A percentile compares a stretch with the other conserved stretches of the same genome.
These are phyloP conservation scores for Geotrichum australiense DNA, from an alignment of 1,139 yeast genomes.

Conservation along the genomic window DNA sequence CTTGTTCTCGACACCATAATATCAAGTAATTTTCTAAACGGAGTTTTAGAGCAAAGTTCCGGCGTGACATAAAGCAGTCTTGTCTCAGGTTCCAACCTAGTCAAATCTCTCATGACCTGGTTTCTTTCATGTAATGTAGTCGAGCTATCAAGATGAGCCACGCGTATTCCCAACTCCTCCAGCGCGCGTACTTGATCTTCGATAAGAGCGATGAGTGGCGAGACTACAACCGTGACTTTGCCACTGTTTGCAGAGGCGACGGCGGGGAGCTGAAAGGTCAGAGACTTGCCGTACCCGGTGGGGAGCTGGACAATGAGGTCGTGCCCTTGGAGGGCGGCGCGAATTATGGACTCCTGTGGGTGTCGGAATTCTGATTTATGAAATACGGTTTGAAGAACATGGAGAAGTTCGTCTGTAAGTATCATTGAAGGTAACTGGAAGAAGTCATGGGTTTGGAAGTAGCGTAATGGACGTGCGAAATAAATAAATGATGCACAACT, in stretches of 20 bases:
- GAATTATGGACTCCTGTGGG: constrained; percentile 68
- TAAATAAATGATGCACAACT: too few relatives aligned
- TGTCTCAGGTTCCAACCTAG: constrained; percentile 19
- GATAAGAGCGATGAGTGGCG: constrained; percentile 86
- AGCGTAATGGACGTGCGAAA: too few relatives aligned
- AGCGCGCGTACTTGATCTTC: constrained; percentile 83
- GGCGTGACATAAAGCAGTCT: constrained; percentile 75
- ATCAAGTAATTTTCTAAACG: constrained; percentile 24
- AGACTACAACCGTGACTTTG: constrained; percentile 67
- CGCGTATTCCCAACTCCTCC: constrained; percentile 48
- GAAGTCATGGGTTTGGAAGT: too few relatives aligned
- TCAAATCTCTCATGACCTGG: constrained; percentile 21
- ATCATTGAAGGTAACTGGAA: too few relatives aligned
- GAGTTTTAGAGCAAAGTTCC: constrained; percentile 38
- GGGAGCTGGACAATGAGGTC: constrained; percentile 88
- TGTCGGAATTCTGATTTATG: constrained; percentile 45
- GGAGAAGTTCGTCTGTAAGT: constrained; percentile 18
- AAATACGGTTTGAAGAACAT: constrained; percentile 24
- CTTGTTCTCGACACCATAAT: constrained; percentile 17
- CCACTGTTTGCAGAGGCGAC: constrained; percentile 38
- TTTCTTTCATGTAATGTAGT: constrained; percentile 20
- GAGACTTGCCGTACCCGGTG: constrained; percentile 88
- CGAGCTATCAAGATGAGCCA: constrained; percentile 38
- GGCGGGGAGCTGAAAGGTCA: constrained; percentile 85
- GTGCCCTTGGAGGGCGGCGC: constrained; percentile 57